Evolutionary conservation across 345 rosid genomes (phyloP).

Genomic region (Brassica incana): DNA sequence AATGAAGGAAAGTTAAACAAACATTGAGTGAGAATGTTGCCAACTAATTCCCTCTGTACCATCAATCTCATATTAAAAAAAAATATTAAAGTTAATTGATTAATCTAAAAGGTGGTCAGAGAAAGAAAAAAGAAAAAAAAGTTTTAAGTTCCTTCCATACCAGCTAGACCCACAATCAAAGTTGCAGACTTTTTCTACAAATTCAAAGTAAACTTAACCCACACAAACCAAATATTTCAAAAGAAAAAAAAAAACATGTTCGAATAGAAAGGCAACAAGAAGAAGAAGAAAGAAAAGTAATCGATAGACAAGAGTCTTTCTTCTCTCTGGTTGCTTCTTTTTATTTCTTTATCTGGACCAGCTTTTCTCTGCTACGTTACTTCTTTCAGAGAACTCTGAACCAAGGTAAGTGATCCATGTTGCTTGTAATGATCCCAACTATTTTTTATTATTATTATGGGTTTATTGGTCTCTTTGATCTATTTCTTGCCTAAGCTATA

Average conservation of each 20-base stretch:
- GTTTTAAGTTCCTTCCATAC: constrained; percentile 21
- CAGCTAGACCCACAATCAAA: constrained; percentile 40
- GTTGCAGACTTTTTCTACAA: constrained; percentile 29
- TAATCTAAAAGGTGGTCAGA: constrained; percentile 36
- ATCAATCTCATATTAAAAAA: constrained; percentile 8
- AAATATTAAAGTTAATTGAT: constrained; percentile 13
- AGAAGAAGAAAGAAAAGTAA: neutral
- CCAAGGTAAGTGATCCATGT: constrained; percentile 28
- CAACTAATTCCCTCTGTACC: constrained; percentile 46
- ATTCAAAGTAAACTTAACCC: constrained; percentile 21
- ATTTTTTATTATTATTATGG: neutral
- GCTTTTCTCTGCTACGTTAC: constrained; percentile 26
- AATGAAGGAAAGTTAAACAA: constrained; percentile 38
- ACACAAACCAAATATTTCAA: neutral
- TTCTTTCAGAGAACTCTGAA: constrained; percentile 14
- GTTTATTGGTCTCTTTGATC: constrained; percentile 1
- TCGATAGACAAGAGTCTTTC: constrained; percentile 2
- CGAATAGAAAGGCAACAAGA: constrained; percentile 17
- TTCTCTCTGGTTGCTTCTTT: constrained; percentile 32
- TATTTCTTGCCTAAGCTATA: neutral
- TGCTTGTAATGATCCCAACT: constrained; percentile 12
- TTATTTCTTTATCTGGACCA: constrained; percentile 16
- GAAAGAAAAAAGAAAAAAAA: constrained; percentile 1
- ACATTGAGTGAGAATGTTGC: constrained; percentile 56
- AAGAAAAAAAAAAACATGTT: neutral